Evolutionary conservation across 768 basidiomycete genomes (phyloP), one percentile per base, ranked within the genome.

Genomic region (Suillus luteus): DNA sequence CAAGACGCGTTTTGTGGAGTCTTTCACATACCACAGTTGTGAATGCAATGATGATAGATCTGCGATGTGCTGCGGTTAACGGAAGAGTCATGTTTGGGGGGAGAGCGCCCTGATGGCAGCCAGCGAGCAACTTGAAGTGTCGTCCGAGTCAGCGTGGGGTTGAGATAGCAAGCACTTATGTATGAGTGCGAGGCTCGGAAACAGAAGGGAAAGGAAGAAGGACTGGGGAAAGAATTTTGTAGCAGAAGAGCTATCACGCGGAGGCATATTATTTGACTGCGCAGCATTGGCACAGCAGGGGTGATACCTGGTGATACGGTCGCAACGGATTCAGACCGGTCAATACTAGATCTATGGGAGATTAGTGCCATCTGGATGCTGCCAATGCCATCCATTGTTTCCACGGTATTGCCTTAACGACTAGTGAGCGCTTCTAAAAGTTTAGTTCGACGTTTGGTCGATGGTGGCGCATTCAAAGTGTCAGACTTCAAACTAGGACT

Each of bases 21-120:
- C 1, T n/a, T 38, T 0, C 8, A 65, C 73, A 65, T n/a, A 76
- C 73, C 40, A 75, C 22, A 14, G 75, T 49, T 46, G 72, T 57
- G 60, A 67, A 43, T 2, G 75, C 73, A 19, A 74, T 66, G 0
- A 76, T 55, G 33, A 75, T 51, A 11, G 73, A 73, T 14, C 73
- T 72, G 52, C 70, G 76, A 58, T 76, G 73, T 31, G 73, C 69
- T 6, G 72, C 52, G 9, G 73, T 73, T 27, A 73, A 44, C 9
- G 73, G 68, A 62, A 73, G 24, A 41, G 57, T n/a, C 73, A 74
- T 74, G 5, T 33, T 22, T 57, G 49, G 31, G 5, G 44, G 27
- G 31, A n/a, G 49, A n/a, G 31, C 24, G 27, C 38, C 41, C 31
- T 55, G 19, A 54, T 4, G 40, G 10, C 27, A 27, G 52, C 35